Base-by-base conservation (phyloP, 2,329 filamentous ascomycete species). In the Westerdykella ornata region DNA sequence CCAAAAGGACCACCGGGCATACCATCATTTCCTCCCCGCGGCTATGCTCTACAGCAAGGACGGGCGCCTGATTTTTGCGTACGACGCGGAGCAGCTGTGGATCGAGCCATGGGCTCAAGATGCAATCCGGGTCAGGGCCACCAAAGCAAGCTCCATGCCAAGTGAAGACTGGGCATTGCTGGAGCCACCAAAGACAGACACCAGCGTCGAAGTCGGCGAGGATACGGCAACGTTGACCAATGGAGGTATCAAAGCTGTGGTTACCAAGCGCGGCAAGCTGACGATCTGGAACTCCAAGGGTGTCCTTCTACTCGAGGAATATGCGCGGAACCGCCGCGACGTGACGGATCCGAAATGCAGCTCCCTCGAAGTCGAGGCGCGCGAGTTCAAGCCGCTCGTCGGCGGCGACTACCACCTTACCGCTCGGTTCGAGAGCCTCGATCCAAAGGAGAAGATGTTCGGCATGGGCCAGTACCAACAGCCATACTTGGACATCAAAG, bases 381-480 rank as follows among this genome's bases (percentile, higher is more conserved):
- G 79, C 14, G 78, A 82, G 54, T 77, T 80, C 54, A 70, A 70
- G 38, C 72, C 76, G 0, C 70, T 73, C 2, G 60, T 70, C 0
- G 77, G 77, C 5, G 63, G 68, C 1, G 70, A 76, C 41, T 81
- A 77, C 52, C 72, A 77, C 39, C 63, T 82, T 7, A 81, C 77
- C 0, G 67, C 73, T 48, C 70, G 80, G 0, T 72, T 83, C 39
- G 80, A 83, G 55, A 75, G 73, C 1, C 54, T 76, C 1, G 49
- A 74, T 39, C 60, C 65, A 0, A 65, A 74, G 14, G 80, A 84
- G 56, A 77, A 74, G 53, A 75, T 84, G n/a, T 84, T 72, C 51
- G 80, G 80, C 15, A 83, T 83, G 79, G 80, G 80, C 0, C 80
- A 84, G 59, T 83, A 84, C 45, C 80, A 84, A 52, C 79, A 84